Evolutionary conservation across 768 basidiomycete genomes (phyloP).

Genomic region (Lentinus brumalis): DNA sequence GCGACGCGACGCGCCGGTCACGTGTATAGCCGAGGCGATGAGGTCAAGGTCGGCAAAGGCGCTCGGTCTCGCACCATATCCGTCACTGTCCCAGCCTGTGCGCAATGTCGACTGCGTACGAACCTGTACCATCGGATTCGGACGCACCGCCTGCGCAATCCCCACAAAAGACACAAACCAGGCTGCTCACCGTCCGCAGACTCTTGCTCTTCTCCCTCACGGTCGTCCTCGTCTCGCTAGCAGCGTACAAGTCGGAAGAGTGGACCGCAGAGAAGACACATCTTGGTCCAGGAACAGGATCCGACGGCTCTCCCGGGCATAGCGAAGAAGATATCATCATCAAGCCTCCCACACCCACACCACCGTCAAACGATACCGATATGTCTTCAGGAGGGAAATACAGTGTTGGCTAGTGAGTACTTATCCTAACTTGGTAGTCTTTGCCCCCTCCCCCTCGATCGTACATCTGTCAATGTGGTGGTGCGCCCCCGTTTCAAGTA

Average conservation of each 20-base stretch:
- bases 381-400: conserved; percentile 59
- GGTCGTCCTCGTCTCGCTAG: conserved; percentile 40
- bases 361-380: conserved; percentile 15
- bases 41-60: conserved; percentile 17
- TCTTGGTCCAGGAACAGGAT: not conserved
- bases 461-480: too few relatives aligned
- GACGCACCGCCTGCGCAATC: conserved; percentile 23
- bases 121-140: conserved; percentile 35
- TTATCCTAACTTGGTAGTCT: not conserved
- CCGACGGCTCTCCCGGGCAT: conserved; percentile 3
- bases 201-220: conserved; percentile 38
- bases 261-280: conserved; percentile 31
- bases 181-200: conserved; percentile 30
- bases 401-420: conserved; percentile 79
- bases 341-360: not conserved
- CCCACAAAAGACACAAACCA: conserved; percentile 25
- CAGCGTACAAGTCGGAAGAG: conserved; percentile 47
- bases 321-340: conserved; percentile 7
- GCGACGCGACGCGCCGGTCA: conserved; percentile 21
- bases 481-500: too few relatives aligned
- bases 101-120: conserved; percentile 25
- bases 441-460: not conserved
- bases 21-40: conserved; percentile 9
- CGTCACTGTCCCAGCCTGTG: conserved; percentile 7
- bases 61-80: not conserved